Evolutionary conservation across 148 eudicot genomes (phyloP), one percentile per base, ranked within the genome.

Genomic region (Nyssa sinensis): DNA sequence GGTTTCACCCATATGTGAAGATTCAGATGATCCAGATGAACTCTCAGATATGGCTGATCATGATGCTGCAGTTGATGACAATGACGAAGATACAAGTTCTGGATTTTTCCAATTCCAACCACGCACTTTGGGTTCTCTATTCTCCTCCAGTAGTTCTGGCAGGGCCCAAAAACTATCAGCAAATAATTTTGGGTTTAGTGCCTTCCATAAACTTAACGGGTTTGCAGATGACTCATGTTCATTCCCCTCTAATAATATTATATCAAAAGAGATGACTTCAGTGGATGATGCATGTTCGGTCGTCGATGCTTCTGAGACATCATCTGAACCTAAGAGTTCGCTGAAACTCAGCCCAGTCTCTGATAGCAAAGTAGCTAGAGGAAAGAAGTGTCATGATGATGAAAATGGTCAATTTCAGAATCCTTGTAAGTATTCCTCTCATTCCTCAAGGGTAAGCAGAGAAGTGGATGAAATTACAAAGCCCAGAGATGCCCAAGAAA

Each of bases 21-120:
- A 81, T 58, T 86, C 91, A 41, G 97, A 93, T 67, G 98, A 94
- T 79, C 51, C 86, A 59, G 95, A 89, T 37, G 93, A 94, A 70
- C 79, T 87, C 69, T 77, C 87, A 14, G 88, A 89, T 66, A 82
- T 81, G 77, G 62, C 60, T 55, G 81, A 80, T 74, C 86, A 81
- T 35, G 87, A 77, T 76, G 63, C 68, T 69, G 72, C 47, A 61
- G 64, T 59, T 69, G 90, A 85, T 57, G 67, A 44, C 5, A 62
- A 76, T 10, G 89, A 84, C 1, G 87, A 86, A 24, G 93, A 92
- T 66, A 31, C 69, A 44, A 81, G 71, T 51, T 81, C 84, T 39
- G 92, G 93, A 30, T 75, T 79, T 78, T 94, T 89, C 78, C 75
- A 85, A 60, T 90, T 94, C 75, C 87, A 79, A 62, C 94, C 97